Conservation (phyloP, 805 yeast genomes). For the Wickerhamomyces sydowiorum region DNA sequence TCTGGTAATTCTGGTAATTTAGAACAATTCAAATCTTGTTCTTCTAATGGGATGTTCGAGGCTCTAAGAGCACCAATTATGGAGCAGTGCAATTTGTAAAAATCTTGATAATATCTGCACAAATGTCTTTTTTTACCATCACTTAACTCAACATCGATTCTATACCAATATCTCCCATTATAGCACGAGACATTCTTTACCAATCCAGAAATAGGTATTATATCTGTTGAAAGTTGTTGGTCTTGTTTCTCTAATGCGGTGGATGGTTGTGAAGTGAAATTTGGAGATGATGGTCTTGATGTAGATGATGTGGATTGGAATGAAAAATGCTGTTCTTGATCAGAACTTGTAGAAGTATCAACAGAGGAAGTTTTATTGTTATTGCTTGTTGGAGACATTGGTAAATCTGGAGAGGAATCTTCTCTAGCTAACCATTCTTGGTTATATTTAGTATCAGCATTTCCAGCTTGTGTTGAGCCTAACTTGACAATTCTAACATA, state of each 20-base stretch:
- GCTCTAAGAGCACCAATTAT: constrained; percentile 20
- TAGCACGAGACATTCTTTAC: constrained; percentile 35
- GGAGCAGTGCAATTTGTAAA: constrained; percentile 38
- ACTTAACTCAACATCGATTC: constrained; percentile 35
- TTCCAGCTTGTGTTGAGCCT: constrained; percentile 23
- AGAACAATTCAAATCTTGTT: constrained; percentile 2
- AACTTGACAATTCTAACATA: constrained; percentile 39
- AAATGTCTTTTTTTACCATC: constrained; percentile 33
- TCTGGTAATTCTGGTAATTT: constrained; percentile 39
- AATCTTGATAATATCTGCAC: constrained; percentile 47
- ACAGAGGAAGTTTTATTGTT: constrained; percentile 1
- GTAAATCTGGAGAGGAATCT: not conserved
- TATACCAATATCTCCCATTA: constrained; percentile 46
- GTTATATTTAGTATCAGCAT: constrained; percentile 9
- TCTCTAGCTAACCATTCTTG: constrained; percentile 15
- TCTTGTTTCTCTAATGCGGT: not conserved
- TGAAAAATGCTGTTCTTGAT: constrained; percentile 7
- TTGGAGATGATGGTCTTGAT: constrained; percentile 4
- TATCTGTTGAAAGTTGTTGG: not conserved
- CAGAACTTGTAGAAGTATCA: constrained; percentile 6
- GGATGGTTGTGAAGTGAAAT: not conserved
- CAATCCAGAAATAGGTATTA: constrained; percentile 28
- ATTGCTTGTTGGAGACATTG: not conserved
- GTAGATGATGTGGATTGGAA: constrained; percentile 8
- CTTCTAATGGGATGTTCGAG: constrained; percentile 6